Evolutionary conservation across 2,329 filamentous ascomycete species (phyloP).

Genomic region (Phaeosphaeria sp.): DNA sequence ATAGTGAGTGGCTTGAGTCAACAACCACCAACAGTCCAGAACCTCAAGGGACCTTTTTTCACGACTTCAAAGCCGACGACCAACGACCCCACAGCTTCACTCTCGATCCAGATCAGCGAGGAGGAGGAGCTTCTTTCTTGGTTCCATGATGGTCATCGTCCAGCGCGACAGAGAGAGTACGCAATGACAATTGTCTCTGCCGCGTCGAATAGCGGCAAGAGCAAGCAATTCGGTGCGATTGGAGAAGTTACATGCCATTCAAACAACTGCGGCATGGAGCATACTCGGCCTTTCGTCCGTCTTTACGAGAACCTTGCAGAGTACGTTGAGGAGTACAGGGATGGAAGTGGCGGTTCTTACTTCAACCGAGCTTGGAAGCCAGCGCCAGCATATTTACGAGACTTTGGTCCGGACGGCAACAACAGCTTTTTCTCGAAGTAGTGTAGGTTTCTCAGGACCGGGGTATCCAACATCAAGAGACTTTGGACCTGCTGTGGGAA

Average conservation of each 20-base stretch:
- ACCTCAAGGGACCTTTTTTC: slow-evolving; percentile 48
- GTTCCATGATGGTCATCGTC: slow-evolving; percentile 44
- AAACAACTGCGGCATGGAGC: slow-evolving; percentile 16
- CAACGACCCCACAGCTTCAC: slow-evolving; percentile 30
- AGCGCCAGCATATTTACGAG: slow-evolving; percentile 48
- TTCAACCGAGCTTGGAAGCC: slow-evolving; percentile 48
- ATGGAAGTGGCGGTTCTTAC: slow-evolving; percentile 41
- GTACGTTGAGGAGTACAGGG: slow-evolving; percentile 45
- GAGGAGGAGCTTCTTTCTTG: slow-evolving; percentile 51
- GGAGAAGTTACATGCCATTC: slow-evolving; percentile 8
- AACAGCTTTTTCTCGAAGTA: slow-evolving; percentile 46
- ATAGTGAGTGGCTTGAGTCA: slow-evolving; percentile 33
- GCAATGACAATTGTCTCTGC: slow-evolving; percentile 28
- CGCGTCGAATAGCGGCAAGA: slow-evolving; percentile 16
- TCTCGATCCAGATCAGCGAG: slow-evolving; percentile 29
- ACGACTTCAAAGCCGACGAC: slow-evolving; percentile 36
- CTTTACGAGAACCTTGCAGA: slow-evolving; percentile 52
- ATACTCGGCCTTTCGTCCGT: slow-evolving; percentile 49
- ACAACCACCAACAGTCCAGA: slow-evolving; percentile 40
- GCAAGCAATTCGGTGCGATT: slow-evolving; percentile 18
- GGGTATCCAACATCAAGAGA: not conserved
- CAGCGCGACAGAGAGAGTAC: slow-evolving; percentile 34
- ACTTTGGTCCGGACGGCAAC: slow-evolving; percentile 45
- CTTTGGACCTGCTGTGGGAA: not conserved
- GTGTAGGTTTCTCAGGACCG: not conserved